phyloP scores from a whole-genome alignment of 345 rosid genomes.

The Dipteronia dyeriana region DNA sequence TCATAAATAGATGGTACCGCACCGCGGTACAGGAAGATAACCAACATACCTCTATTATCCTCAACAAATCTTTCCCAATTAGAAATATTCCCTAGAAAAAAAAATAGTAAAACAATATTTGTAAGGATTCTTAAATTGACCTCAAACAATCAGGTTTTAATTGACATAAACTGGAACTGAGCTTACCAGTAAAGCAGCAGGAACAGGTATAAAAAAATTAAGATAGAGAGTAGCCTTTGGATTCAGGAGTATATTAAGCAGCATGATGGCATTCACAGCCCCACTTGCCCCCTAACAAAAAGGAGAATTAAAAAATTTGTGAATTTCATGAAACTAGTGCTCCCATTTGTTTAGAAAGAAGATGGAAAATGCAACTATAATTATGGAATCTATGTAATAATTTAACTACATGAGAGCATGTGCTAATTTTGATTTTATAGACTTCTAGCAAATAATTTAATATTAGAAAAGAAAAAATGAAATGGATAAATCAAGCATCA shows the following conservation, averaged over 20 bases:
- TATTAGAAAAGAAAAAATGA: neutral
- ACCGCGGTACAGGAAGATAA: neutral
- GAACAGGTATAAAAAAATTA: constrained; percentile 76
- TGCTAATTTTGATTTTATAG: neutral
- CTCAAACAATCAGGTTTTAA: neutral
- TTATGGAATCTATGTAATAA: neutral
- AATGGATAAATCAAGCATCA: neutral
- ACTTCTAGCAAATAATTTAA: neutral
- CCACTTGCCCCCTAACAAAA: constrained; percentile 80
- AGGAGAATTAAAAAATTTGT: constrained; percentile 13
- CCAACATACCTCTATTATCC: constrained; percentile 62
- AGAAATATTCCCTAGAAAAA: constrained; percentile 63
- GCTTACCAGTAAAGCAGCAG: constrained; percentile 81
- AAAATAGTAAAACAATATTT: no score
- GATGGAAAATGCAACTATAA: neutral
- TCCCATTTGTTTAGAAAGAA: constrained; percentile 1
- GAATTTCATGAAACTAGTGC: neutral
- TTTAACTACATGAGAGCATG: neutral
- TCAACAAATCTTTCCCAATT: constrained; percentile 66
- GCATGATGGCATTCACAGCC: constrained; percentile 90
- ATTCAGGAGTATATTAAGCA: constrained; percentile 79
- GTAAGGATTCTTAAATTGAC: constrained; percentile 1
- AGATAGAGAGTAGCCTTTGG: constrained; percentile 73
- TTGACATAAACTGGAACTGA: constrained; percentile 11
- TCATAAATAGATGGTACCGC: neutral